phyloP scores from a whole-genome alignment of 2,329 filamentous ascomycete genomes.

The Alternaria infectoria region DNA sequence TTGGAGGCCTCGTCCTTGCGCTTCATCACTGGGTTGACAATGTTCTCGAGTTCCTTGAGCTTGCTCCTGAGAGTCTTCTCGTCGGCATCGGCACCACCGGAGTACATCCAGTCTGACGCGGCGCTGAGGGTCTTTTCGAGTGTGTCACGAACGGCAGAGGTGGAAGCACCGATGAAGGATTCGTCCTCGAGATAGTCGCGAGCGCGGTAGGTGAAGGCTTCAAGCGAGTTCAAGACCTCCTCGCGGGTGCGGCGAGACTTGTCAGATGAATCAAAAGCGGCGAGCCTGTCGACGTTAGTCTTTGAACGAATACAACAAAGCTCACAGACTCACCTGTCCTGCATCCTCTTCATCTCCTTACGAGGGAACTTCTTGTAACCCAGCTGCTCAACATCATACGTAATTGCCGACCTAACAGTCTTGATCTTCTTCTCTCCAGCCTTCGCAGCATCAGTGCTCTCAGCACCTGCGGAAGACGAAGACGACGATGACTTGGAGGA shows the following conservation, averaged over 20 bases:
- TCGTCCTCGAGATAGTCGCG: slow-evolving; percentile 82
- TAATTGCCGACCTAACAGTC: slow-evolving; percentile 60
- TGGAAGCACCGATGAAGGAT: slow-evolving; percentile 74
- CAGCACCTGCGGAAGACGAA: slow-evolving; percentile 52
- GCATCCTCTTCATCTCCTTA: slow-evolving; percentile 65
- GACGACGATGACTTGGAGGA: slow-evolving; percentile 54
- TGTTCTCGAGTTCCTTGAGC: slow-evolving; percentile 75
- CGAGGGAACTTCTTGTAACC: slow-evolving; percentile 64
- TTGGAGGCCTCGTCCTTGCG: slow-evolving; percentile 74
- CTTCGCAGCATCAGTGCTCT: slow-evolving; percentile 58
- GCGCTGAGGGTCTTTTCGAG: slow-evolving; percentile 72
- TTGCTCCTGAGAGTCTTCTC: slow-evolving; percentile 77
- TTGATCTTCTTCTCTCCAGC: slow-evolving; percentile 56
- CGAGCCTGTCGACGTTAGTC: slow-evolving; percentile 62
- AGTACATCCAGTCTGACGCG: slow-evolving; percentile 89
- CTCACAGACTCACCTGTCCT: slow-evolving; percentile 57
- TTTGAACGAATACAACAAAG: background rate
- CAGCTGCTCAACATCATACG: slow-evolving; percentile 52
- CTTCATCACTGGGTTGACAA: slow-evolving; percentile 78
- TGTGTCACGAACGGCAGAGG: slow-evolving; percentile 67
- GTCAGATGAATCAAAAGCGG: slow-evolving; percentile 87
- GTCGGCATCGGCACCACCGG: slow-evolving; percentile 77
- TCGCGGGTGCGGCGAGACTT: slow-evolving; percentile 76
- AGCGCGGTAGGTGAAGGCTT: slow-evolving; percentile 87
- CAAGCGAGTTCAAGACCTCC: slow-evolving; percentile 90